Base-by-base conservation (phyloP, 1,284 basidiomycete species). In the Cryptococcus sp. region DNA sequence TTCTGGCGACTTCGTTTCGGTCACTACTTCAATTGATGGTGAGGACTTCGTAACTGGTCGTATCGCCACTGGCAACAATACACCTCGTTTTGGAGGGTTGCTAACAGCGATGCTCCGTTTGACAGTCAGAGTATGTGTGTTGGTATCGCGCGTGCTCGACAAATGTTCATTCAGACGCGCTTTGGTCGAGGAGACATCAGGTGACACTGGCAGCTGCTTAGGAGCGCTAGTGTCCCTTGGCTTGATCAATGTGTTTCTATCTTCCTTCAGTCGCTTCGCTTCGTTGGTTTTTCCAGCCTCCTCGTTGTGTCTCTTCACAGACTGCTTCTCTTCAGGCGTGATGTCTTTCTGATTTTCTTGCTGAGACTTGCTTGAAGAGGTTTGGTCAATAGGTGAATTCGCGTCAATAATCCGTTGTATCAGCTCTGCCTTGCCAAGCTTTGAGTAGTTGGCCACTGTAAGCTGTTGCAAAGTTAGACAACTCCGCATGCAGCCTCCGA, bases 371-470 rank as follows among this genome's bases (percentile, higher is more conserved):
- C 29, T 34, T 34, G 29, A 34, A 10, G 29, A 34, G 29, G 29
- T 34, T 34, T 34, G 29, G 29, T 34, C 29, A 34, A 13, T 34
- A 13, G 29, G 29, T 13, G 29, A 34, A 34, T 13, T 34, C 29
- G 29, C 41, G n/a, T 57, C 55, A 16, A 64, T 45, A 22, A 70
- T 66, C 16, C 46, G 41, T 3, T 61, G 43, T 16, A 72, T 59
- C n/a, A 75, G 61, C 37, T 63, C 44, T 11, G 66, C 55, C 48
- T 74, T 73, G 38, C 59, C 62, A 45, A 70, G 61, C 44, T 70
- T 75, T 10, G 69, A 70, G 39, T 64, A 59, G 37, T 65, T 66
- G 2, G 57, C 23, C 22, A 74, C 45, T 34, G 61, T 62, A 3
- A 66, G 63, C 73, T 74, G 46, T 3, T 22, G 19, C 29, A 34